These are phyloP conservation scores for Saksenaea vasiformis DNA, from an alignment of 371 early-diverging fungal species.

Conservation along the genomic window DNA sequence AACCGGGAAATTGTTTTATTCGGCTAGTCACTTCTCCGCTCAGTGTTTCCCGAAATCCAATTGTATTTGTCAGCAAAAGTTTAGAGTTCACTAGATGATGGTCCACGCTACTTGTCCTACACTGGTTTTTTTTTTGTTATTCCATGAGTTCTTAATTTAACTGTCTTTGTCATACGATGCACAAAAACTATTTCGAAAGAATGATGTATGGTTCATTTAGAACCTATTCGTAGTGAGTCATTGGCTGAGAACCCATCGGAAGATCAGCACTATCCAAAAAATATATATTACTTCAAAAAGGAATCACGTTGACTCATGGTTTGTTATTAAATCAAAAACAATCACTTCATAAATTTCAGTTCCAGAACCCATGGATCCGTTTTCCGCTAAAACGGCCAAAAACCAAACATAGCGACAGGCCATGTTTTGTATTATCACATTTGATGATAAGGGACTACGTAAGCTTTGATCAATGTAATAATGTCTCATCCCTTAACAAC, in stretches of 20 bases:
- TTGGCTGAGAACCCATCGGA: not conserved
- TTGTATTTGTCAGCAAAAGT: constrained; percentile 1
- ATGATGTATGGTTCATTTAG: not conserved
- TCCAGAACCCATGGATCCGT: not conserved
- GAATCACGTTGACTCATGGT: not conserved
- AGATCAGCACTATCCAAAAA: not conserved
- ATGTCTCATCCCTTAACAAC: not conserved
- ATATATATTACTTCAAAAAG: not conserved
- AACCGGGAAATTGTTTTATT: not conserved
- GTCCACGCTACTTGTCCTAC: constrained; percentile 5
- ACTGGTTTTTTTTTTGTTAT: not conserved
- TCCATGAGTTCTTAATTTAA: not conserved
- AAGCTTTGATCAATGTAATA: not conserved
- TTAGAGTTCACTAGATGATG: not conserved
- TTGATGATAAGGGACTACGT: not conserved
- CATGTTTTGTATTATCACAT: not conserved
- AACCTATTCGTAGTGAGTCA: not conserved
- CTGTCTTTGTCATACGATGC: not conserved
- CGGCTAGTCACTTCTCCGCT: constrained; percentile 3
- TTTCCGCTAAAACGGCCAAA: not conserved
- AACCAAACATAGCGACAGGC: not conserved
- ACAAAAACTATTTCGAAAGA: not conserved
- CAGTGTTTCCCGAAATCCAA: not conserved
- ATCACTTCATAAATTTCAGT: not conserved
- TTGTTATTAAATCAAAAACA: not conserved